These are phyloP conservation scores for Theileria parva DNA, from an alignment of 169 alveolate species.

Conservation along the genomic window DNA sequence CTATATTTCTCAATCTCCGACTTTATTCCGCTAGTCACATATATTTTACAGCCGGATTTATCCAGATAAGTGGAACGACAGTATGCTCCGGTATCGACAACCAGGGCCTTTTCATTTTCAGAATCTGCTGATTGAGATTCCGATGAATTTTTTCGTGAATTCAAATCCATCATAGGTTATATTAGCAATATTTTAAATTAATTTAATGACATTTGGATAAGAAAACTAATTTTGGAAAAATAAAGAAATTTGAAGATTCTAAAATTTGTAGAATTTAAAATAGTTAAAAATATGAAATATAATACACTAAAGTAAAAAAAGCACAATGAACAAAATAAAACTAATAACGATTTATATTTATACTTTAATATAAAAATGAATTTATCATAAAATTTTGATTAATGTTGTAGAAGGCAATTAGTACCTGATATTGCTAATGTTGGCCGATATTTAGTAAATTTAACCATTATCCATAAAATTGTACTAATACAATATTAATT, in stretches of 20 bases:
- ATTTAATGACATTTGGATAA: not conserved
- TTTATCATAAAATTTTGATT: not conserved
- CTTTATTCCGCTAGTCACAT: constrained; percentile 52
- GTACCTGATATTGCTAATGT: not conserved
- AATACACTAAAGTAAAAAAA: not conserved
- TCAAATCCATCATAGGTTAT: constrained; percentile 9
- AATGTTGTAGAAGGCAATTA: not conserved
- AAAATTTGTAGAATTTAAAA: constrained; percentile 1
- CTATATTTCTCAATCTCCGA: constrained; percentile 55
- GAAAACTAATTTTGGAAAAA: not conserved
- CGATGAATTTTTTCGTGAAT: not conserved
- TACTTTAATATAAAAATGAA: not conserved
- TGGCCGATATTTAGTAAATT: not conserved
- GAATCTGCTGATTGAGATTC: constrained; percentile 11
- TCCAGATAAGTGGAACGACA: constrained; percentile 60
- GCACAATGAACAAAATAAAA: not conserved
- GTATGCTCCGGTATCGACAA: constrained; percentile 69
- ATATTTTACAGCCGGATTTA: constrained; percentile 47
- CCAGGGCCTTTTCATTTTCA: constrained; percentile 18
- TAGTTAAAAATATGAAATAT: no score
- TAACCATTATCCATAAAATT: not conserved
- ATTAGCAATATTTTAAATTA: not conserved
- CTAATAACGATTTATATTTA: no score
- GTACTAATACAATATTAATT: not conserved
- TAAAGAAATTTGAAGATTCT: not conserved